Evolutionary conservation across 129 eudicot genomes (phyloP), one percentile per base, ranked within the genome.

Genomic region (Helichrysum umbraculigerum): DNA sequence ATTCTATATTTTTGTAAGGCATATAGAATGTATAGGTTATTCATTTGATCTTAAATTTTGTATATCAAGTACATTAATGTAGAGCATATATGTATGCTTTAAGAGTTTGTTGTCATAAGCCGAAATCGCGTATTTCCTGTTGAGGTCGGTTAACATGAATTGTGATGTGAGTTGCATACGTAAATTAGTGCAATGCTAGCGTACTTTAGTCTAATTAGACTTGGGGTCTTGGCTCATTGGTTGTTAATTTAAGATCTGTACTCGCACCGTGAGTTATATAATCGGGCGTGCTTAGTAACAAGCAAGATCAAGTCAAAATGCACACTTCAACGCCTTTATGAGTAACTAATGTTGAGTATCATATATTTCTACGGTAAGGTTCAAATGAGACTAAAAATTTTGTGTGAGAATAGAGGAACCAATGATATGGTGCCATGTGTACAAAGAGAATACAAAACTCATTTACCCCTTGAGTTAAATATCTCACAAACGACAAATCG

Each of bases 1-100:
- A 25, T 71, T 77, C 51, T 58, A 37, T 77, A 29, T 68, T 68
- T 62, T 58, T 61, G 77, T 61, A 47, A 44, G 72, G 71, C 22
- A n/a, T 78, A 34, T 60, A 60, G 76, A 78, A 78, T 42, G 76
- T 76, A 32, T 71, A 61, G 63, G 65, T 44, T 60, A 32, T 60
- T 58, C 29, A 33, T 62, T 52, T 76, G 30, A 65, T 54, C 32
- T 51, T 63, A 63, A 72, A 71, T 22, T 17, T 17, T 57, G 14
- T 28, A 72, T 11, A 12, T 64, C 17, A 8, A 9, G 42, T 64
- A 5, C 54, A 15, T 47, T 50, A 30, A 47, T 32, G 79, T 47
- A 64, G 33, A 19, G 47, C 50, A 47, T 64, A 47, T 64, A 4
- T 47, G 47, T 64, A 64, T 64, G 58, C 65, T 20, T n/a, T 19